Base-by-base conservation (phyloP, 164 flowering plant genomes). In the Kingdonia uniflora region DNA sequence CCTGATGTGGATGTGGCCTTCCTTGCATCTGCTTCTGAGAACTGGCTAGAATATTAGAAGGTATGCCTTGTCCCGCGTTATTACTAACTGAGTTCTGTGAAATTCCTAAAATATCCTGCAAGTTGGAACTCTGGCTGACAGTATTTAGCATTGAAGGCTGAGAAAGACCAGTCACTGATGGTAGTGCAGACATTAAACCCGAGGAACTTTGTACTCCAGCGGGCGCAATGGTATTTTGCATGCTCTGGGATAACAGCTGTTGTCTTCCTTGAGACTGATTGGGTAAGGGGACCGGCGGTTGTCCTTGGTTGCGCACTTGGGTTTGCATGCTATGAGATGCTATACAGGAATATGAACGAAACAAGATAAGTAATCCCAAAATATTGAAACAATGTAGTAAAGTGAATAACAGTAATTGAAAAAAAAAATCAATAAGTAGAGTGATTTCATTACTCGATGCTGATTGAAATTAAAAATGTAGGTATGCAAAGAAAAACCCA, bases 21-120 rank as follows among this genome's bases (percentile, higher is more conserved):
- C 79, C 95, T 42, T 61, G 81, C 65, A 84, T 65, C 55, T 68
- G 92, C 69, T 82, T 82, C 68, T 81, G 95, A 8, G 81, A 29
- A 66, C 64, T 77, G 19, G 83, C 40, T 67, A 77, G 80, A 61
- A 79, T 67, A 68, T 68, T 81, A 15, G 82, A 54, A 14, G 79
- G 41, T 44, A 74, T 58, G 40, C 79, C 84, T 57, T 78, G 88
- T 15, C 84, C 88, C 69, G 52, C 22, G 29, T 49, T 49, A 8
- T 29, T 29, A 49, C 39, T 20, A n/a, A 49, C 38, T 40, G 92
- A 59, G 68, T 73, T 84, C 51, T 81, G 87, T 23, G 81, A n/a
- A n/a, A n/a, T 64, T 15, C 74, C 81, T 24, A 85, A 44, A n/a
- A 87, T 70, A 58, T 57, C 73, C 57, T 73, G 89, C 76, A 84